Conservation (phyloP, 1,284 basidiomycete genomes). For the Hortiboletus rubellus region DNA sequence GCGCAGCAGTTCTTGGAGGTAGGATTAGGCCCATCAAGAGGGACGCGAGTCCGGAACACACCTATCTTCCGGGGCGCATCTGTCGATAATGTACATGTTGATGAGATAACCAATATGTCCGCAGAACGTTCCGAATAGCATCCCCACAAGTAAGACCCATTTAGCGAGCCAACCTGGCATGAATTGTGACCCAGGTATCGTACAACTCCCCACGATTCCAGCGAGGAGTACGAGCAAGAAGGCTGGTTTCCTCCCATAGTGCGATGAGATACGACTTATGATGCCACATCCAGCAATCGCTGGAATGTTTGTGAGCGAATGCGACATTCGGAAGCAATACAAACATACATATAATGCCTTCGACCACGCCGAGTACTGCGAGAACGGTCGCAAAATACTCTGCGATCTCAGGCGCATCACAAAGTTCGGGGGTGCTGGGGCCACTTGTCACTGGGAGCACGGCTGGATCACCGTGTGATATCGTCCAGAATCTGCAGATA, state of each 20-base stretch:
- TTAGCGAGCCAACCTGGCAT: constrained; percentile 11
- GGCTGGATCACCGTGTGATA: constrained; percentile 10
- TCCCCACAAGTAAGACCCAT: constrained; percentile 21
- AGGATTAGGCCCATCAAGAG: not conserved
- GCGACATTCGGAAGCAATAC: not conserved
- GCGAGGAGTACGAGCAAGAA: constrained; percentile 22
- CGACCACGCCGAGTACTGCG: constrained; percentile 14
- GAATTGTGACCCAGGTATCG: constrained; percentile 24
- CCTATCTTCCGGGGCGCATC: constrained; percentile 31
- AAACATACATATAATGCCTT: constrained; percentile 26
- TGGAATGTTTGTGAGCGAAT: constrained; percentile 10
- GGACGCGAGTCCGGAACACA: not conserved
- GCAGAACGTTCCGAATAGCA: constrained; percentile 20
- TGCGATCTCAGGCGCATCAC: constrained; percentile 25
- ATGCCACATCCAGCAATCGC: constrained; percentile 24
- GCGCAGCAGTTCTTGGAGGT: constrained; percentile 25
- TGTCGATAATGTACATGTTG: constrained; percentile 34
- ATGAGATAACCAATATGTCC: constrained; percentile 19
- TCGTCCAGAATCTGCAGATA: constrained; percentile 31
- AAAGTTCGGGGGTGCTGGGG: constrained; percentile 20
- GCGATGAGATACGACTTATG: constrained; percentile 28
- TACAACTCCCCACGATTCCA: constrained; percentile 14
- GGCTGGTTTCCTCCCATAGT: constrained; percentile 33
- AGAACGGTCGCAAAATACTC: constrained; percentile 21
- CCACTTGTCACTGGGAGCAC: constrained; percentile 9